Base-by-base conservation (phyloP, 768 basidiomycete genomes). In the Suillus bovinus region DNA sequence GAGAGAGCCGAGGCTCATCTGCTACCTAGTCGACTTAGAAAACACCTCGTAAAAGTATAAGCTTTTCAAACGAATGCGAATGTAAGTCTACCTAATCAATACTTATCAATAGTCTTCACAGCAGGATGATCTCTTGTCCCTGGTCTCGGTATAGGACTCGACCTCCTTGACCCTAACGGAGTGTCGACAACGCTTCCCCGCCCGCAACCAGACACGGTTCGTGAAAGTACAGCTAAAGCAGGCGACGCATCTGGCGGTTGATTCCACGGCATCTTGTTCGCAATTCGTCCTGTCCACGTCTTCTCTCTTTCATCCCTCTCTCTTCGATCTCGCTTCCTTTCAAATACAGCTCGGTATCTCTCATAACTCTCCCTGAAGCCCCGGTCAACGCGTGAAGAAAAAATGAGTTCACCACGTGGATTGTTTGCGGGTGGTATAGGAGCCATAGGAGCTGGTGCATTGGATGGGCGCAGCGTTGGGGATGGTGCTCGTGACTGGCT, bases 381-480 rank as follows among this genome's bases (percentile, higher is more conserved):
- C 58, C 83, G 82, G 63, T 93, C 90, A 22, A 99, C 90, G 52
- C 92, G 87, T 13, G 89, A 92, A 3, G 92, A 94, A 77, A 99
- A 97, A 60, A 99, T 97, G 63, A 99, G 86, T 71, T 99, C 97
- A 56, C 97, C 96, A 16, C 96, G 89, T 4, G 96, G 95, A 74
- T 94, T 97, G 33, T 81, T 80, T 16, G 94, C 83, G 0, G 94
- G 93, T 3, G 95, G 94, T 46, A 97, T 96, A n/a, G 93, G 86
- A 47, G 76, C 66, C 44, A 72, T 70, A 56, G 83, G 83, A 29
- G 83, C 75, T 33, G 85, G 81, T 7, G 82, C 80, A 38, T 72
- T 75, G 10, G 55, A 56, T 39, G 38, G 55, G 24, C 79, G 81
- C 58, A 74, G 74, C n/a, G 79, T 71, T 8, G 77, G 68, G 27